Percentiles rank a stretch among this genome's conserved stretches.
These are phyloP conservation scores for Hanseniaspora guilliermondii DNA, from an alignment of 805 yeast species.

Conservation along the genomic window DNA sequence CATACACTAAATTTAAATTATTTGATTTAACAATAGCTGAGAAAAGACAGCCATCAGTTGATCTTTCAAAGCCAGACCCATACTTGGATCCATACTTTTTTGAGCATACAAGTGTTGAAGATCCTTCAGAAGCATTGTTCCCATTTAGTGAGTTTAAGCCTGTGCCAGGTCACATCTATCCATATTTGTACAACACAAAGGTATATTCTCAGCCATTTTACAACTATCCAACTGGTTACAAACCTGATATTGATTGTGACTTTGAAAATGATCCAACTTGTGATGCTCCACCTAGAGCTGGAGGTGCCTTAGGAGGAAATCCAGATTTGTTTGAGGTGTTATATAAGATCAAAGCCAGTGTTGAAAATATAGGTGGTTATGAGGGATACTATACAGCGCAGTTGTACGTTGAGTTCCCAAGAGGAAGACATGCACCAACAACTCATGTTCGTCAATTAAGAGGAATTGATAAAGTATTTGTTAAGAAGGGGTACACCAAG, in stretches of 20 bases:
- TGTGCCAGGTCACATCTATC: slow-evolving; percentile 45
- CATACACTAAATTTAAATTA: slow-evolving; percentile 36
- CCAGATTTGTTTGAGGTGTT: slow-evolving; percentile 46
- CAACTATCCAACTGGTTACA: slow-evolving; percentile 30
- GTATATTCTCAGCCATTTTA: slow-evolving; percentile 24
- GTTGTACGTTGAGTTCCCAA: slow-evolving; percentile 41
- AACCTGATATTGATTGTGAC: slow-evolving; percentile 21
- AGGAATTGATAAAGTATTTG: slow-evolving; percentile 44
- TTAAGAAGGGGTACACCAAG: slow-evolving; percentile 32
- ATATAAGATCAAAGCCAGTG: slow-evolving; percentile 34
- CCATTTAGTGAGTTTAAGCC: slow-evolving; percentile 42
- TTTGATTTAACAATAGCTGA: slow-evolving; percentile 32
- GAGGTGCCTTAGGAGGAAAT: slow-evolving; percentile 49
- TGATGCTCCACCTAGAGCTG: slow-evolving; percentile 21
- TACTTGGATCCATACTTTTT: slow-evolving; percentile 33
- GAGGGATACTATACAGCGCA: slow-evolving; percentile 42
- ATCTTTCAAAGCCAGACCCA: slow-evolving; percentile 36
- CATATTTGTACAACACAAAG: slow-evolving; percentile 33
- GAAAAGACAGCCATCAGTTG: slow-evolving; percentile 34
- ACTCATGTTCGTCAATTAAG: slow-evolving; percentile 31
- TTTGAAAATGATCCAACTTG: slow-evolving; percentile 17
- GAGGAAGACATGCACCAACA: not conserved
- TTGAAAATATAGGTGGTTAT: slow-evolving; percentile 37
- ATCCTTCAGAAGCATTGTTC: slow-evolving; percentile 43
- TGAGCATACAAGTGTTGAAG: slow-evolving; percentile 37